Conservation (phyloP, 176 grass and related monocot genomes). For the Carex littledalei region DNA sequence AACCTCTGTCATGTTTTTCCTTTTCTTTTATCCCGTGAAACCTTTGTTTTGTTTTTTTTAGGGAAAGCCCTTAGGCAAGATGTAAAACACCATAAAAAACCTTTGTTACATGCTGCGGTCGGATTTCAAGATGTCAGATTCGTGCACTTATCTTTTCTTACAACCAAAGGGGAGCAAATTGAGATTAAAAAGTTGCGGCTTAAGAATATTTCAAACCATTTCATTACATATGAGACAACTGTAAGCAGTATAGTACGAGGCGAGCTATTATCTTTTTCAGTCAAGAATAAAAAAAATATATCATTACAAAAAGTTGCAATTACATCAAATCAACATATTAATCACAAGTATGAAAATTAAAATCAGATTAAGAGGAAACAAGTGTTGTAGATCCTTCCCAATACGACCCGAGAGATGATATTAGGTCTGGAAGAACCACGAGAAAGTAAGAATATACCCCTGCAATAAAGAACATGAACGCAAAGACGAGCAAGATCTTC, state of each 20-base stretch:
- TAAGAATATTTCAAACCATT: not conserved
- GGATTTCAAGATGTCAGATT: not conserved
- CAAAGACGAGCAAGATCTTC: conserved; percentile 60
- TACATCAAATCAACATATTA: conserved; percentile 14
- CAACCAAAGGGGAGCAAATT: not conserved
- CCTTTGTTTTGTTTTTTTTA: not conserved
- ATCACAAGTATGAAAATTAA: not conserved
- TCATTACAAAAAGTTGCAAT: not conserved
- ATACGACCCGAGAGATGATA: not conserved
- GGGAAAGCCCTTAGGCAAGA: too few relatives aligned
- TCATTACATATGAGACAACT: not conserved
- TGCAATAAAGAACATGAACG: conserved; percentile 67
- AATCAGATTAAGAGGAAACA: not conserved
- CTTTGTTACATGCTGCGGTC: not conserved
- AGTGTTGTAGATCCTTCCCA: not conserved
- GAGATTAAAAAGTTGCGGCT: not conserved
- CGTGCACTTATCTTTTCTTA: not conserved
- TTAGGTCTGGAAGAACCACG: conserved; percentile 46
- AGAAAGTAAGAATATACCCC: conserved; percentile 61
- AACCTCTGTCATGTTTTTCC: not conserved
- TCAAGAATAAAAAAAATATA: not conserved
- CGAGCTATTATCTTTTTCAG: not conserved
- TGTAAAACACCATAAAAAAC: not conserved
- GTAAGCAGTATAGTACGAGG: not conserved
- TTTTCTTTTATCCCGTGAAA: not conserved